Evolutionary conservation across 1,284 basidiomycete genomes (phyloP), one percentile per base, ranked within the genome.

Genomic region (Tilletia walkeri): DNA sequence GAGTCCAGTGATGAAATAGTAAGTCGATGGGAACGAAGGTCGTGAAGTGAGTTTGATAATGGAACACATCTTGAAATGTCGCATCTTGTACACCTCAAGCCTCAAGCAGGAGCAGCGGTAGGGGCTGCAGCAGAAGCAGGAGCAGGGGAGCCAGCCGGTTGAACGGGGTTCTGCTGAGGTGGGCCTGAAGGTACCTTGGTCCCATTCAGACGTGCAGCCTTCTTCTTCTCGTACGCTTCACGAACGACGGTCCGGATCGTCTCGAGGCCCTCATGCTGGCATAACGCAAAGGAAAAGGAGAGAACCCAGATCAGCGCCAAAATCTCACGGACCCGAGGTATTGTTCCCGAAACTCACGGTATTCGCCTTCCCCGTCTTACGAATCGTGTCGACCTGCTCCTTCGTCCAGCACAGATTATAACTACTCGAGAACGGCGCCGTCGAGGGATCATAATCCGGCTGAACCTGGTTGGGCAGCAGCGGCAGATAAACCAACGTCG

Each of bases 401-500:
- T 69, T 69, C 2, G 70, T 74, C 74, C 74, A 75, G 7, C 66
- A 65, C 47, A 75, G 68, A 20, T 75, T 75, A 63, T 75, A 75
- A 4, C 69, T 71, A 18, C 69, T 67, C 3, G 70, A 72, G 54
- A 73, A 74, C 1, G 72, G 49, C n/a, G 73, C 72, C 3, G 65
- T 61, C 14, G 74, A 72, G 1, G 74, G 74, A 48, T 75, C 74
- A 50, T 73, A 72, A 14, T 59, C 67, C 16, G 74, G 74, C 61
- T 74, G 50, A 16, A 68, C 54, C 41, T 67, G 34, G 18, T 67
- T 67, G 0, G 70, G 70, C 39, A 71, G 20, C 65, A 71, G 41
- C 20, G 67, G 70, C 39, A 71, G 48, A 49, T 71, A 71, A 0
- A 71, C 54, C 5, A 71, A 24, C 18, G 69, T 70, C 10, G 39